A percentile compares a stretch with the other conserved stretches of the same genome.
Conservation (phyloP, 2,329 filamentous ascomycete genomes). For the Neonectria faginata region DNA sequence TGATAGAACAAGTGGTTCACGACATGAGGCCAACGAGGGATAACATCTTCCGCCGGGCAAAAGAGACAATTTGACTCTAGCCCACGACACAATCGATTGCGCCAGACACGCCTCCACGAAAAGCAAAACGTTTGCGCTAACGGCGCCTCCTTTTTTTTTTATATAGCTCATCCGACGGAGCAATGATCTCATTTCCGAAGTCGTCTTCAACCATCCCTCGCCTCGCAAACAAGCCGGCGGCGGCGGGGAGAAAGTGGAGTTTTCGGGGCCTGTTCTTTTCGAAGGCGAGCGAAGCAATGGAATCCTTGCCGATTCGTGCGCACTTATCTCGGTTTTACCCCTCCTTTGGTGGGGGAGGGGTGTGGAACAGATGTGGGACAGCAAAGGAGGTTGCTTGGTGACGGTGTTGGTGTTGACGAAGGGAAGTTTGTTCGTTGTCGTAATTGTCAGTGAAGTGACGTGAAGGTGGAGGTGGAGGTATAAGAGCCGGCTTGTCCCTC, state of each 20-base stretch:
- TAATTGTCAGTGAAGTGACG: background rate
- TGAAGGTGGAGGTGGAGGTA: background rate
- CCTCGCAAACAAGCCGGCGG: background rate
- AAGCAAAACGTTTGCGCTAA: background rate
- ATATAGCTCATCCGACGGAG: constrained; percentile 37
- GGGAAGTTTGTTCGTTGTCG: background rate
- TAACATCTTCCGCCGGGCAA: background rate
- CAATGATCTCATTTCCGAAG: constrained; percentile 37
- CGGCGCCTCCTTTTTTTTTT: constrained; percentile 28
- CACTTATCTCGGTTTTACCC: background rate
- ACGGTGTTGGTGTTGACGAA: background rate
- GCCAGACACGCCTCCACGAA: background rate
- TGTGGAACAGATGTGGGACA: constrained; percentile 14
- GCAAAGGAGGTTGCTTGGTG: constrained; percentile 31
- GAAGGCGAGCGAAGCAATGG: no score
- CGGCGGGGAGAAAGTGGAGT: background rate
- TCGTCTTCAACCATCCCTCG: background rate
- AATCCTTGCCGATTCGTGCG: no score
- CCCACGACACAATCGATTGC: no score
- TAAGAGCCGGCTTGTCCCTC: background rate
- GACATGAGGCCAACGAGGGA: background rate
- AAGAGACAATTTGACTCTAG: background rate
- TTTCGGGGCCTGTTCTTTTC: no score
- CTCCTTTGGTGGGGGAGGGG: constrained; percentile 19
- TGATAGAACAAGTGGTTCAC: background rate